Conservation (phyloP, 345 rosid genomes). For the Hibiscus mutabilis region DNA sequence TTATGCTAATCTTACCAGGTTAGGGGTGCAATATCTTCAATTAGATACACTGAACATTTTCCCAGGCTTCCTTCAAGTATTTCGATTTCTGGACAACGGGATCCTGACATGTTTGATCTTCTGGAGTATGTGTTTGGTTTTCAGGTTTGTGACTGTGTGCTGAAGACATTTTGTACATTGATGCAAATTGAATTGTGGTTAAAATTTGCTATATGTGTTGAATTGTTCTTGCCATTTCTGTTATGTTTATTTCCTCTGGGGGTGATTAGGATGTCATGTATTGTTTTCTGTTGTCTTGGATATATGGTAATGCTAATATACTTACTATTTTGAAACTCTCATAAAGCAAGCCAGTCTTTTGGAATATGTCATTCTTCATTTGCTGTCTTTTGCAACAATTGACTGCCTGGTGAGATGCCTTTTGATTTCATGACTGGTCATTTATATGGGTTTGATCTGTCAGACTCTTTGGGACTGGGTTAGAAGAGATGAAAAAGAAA, state of each 20-base stretch:
- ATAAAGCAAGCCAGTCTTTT: not conserved
- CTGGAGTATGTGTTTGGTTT: conserved; percentile 87
- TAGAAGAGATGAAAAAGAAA: too few relatives aligned
- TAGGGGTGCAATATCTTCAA: conserved; percentile 77
- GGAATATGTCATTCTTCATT: not conserved
- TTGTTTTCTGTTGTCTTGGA: not conserved
- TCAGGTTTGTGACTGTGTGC: conserved; percentile 52
- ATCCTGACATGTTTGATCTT: conserved; percentile 87
- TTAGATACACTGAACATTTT: conserved; percentile 68
- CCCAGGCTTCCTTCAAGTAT: conserved; percentile 71
- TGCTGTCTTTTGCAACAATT: not conserved
- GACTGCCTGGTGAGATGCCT: not conserved
- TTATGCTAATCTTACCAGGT: conserved; percentile 42
- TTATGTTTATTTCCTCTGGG: not conserved
- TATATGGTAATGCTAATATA: not conserved
- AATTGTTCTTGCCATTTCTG: not conserved
- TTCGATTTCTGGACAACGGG: conserved; percentile 68
- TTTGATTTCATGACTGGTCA: not conserved
- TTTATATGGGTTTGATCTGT: not conserved
- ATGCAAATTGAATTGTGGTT: not conserved
- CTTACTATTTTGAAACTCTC: not conserved
- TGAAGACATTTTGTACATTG: not conserved
- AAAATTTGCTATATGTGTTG: not conserved
- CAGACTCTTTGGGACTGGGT: too few relatives aligned
- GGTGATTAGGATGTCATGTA: not conserved